These are phyloP conservation scores for Colletotrichum spaethianum DNA, from an alignment of 2,329 filamentous ascomycete genomes.

Conservation along the genomic window DNA sequence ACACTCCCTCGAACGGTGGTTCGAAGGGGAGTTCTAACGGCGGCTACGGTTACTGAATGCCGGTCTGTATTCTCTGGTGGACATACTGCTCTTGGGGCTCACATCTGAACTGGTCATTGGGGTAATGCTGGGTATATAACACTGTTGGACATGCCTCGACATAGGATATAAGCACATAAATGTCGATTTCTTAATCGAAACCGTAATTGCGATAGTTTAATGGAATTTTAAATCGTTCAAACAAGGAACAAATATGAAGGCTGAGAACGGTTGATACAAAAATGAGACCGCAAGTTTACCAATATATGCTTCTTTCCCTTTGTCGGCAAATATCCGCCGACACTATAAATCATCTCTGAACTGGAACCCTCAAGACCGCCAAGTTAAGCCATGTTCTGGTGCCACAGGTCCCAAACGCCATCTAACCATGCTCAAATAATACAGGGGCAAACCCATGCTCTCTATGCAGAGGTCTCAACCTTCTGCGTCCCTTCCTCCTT, in stretches of 20 bases:
- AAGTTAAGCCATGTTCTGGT: neutral
- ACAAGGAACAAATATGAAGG: too few species aligned
- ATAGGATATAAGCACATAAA: too few species aligned
- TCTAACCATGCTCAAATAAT: neutral
- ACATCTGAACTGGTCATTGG: too few species aligned
- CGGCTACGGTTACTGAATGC: neutral
- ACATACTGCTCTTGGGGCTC: neutral
- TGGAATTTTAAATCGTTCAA: neutral
- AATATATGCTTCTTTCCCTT: too few species aligned
- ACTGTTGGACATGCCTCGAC: neutral
- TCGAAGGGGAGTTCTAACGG: neutral
- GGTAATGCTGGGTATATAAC: neutral
- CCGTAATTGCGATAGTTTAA: neutral
- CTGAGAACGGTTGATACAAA: too few species aligned
- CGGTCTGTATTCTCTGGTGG: neutral
- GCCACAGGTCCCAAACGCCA: slow-evolving; percentile 15
- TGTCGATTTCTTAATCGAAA: neutral
- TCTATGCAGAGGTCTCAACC: slow-evolving; percentile 13
- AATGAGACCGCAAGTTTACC: too few species aligned
- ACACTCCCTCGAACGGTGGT: neutral
- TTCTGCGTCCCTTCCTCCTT: slow-evolving; percentile 17
- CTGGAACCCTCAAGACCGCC: neutral
- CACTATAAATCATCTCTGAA: too few species aligned
- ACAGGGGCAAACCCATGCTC: neutral
- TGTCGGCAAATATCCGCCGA: too few species aligned